A percentile compares a stretch with the other conserved stretches of the same genome.
Evolutionary conservation across 2,329 filamentous ascomycete species (phyloP).

Genomic region (Pseudogymnoascus sp.): DNA sequence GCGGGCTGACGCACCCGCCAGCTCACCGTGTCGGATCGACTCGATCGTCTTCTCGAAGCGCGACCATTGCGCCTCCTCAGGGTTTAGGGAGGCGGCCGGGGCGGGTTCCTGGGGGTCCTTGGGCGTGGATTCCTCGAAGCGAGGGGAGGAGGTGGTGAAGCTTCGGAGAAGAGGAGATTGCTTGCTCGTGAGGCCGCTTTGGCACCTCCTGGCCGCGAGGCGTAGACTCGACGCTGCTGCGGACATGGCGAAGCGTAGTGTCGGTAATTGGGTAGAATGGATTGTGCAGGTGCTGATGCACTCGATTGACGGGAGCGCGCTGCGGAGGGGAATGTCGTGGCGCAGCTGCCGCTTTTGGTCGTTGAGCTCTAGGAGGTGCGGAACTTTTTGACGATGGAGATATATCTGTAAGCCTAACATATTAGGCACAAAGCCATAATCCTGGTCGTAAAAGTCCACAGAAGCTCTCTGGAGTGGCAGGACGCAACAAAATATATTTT

Average conservation of each 20-base stretch:
- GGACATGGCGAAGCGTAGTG: slow-evolving; percentile 19
- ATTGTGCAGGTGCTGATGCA: background rate
- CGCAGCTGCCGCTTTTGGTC: slow-evolving; percentile 1
- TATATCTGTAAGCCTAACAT: background rate
- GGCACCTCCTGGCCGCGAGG: slow-evolving; percentile 21
- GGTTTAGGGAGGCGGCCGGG: background rate
- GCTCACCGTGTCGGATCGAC: background rate
- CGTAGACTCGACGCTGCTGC: slow-evolving; percentile 24
- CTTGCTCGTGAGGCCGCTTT: slow-evolving; percentile 10
- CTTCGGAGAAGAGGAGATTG: slow-evolving; percentile 3
- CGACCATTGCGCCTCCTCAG: background rate
- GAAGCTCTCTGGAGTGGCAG: background rate
- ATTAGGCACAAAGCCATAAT: background rate
- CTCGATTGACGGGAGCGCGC: slow-evolving; percentile 1
- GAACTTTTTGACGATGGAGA: slow-evolving; percentile 4
- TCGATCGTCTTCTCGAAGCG: background rate
- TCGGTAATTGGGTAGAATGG: background rate
- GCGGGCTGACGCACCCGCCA: background rate
- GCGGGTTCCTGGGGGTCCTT: background rate
- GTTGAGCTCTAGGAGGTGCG: slow-evolving; percentile 2
- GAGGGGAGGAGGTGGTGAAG: background rate
- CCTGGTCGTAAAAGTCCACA: background rate
- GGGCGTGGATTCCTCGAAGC: background rate
- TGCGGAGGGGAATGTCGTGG: background rate
- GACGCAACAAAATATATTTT: background rate